Evolutionary conservation across 2,329 filamentous ascomycete species (phyloP).

Genomic region (Juglanconis sp.): DNA sequence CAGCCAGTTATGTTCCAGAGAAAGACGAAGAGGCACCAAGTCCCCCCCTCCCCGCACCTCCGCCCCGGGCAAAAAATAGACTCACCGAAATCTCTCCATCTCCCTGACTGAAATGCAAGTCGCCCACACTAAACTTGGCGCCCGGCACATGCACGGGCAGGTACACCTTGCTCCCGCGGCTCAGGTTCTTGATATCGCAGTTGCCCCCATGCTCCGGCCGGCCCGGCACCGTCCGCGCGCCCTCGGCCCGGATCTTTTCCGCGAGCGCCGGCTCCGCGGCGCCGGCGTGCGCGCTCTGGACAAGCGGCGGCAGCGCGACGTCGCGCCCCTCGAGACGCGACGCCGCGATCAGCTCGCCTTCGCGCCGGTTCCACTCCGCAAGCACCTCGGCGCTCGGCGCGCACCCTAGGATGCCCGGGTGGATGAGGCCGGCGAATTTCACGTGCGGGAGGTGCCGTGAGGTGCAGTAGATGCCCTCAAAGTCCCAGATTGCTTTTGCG

Average conservation of each 20-base stretch:
- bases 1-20: too few relatives aligned
- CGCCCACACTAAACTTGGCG: slow-evolving; percentile 86
- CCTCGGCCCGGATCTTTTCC: slow-evolving; percentile 69
- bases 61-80: neutral
- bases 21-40: neutral
- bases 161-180: slow-evolving; percentile 71
- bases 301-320: slow-evolving; percentile 75
- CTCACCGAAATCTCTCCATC: slow-evolving; percentile 75
- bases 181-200: slow-evolving; percentile 84
- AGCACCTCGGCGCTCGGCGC: slow-evolving; percentile 78
- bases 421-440: slow-evolving; percentile 83
- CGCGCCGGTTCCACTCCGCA: slow-evolving; percentile 78
- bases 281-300: slow-evolving; percentile 71
- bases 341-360: slow-evolving; percentile 72
- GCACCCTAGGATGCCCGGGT: slow-evolving; percentile 87
- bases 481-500: slow-evolving; percentile 59
- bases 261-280: slow-evolving; percentile 55
- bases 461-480: slow-evolving; percentile 65
- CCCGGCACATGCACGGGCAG: slow-evolving; percentile 82
- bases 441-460: slow-evolving; percentile 85
- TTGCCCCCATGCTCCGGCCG: slow-evolving; percentile 86
- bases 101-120: slow-evolving; percentile 83
- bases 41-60: neutral
- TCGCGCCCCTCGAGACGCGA: slow-evolving; percentile 59
- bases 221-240: slow-evolving; percentile 80